Evolutionary conservation across 305 asterid genomes (phyloP).

Genomic region (Fraxinus albicans): DNA sequence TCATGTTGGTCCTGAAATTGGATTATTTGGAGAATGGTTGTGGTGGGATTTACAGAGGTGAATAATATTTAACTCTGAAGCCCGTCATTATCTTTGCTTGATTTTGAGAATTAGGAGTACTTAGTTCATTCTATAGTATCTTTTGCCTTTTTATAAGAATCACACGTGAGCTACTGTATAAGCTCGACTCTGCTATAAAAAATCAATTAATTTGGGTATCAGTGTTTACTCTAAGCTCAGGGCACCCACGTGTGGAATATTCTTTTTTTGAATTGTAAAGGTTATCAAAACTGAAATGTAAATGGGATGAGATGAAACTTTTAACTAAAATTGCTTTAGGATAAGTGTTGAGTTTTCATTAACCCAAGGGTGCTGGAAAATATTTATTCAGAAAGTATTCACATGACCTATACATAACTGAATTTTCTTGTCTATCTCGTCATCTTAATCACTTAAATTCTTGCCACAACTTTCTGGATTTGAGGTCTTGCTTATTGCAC

Average conservation of each 20-base stretch:
- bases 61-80: not conserved
- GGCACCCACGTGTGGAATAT: not conserved
- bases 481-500: not conserved
- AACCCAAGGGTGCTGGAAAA: not conserved
- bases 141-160: not conserved
- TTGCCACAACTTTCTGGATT: not conserved
- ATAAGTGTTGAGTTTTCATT: not conserved
- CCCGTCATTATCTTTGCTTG: not conserved
- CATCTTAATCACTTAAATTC: not conserved
- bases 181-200: not conserved
- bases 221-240: not conserved
- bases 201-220: not conserved
- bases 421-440: not conserved
- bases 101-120: not conserved
- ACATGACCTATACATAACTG: not conserved
- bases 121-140: not conserved
- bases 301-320: not conserved
- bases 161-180: not conserved
- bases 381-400: not conserved
- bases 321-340: not conserved
- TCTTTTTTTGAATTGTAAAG: not conserved
- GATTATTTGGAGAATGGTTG: not conserved
- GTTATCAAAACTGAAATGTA: not conserved
- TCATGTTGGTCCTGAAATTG: not conserved
- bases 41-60: not conserved